Conservation (phyloP, 179 eudicot species). For the Beta lomatogona region DNA sequence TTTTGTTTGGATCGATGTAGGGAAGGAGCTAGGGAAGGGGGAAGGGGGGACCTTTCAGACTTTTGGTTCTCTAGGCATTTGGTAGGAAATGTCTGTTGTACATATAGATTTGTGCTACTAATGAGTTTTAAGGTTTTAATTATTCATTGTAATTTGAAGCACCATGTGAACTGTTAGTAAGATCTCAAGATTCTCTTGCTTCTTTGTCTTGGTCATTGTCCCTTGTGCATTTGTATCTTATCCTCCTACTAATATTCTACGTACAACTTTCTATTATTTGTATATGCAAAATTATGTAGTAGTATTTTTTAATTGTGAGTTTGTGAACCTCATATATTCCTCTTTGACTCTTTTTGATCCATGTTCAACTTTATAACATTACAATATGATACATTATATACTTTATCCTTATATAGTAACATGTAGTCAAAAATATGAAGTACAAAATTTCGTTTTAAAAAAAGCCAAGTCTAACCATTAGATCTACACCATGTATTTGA, state of each 20-base stretch:
- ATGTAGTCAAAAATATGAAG: background rate
- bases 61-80: slow-evolving; percentile 44
- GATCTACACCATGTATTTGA: too few species aligned
- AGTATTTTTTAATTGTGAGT: background rate
- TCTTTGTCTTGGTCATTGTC: slow-evolving; percentile 33
- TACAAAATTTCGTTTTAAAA: too few species aligned
- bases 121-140: slow-evolving; percentile 7
- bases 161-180: slow-evolving; percentile 36
- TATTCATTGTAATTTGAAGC: slow-evolving; percentile 17
- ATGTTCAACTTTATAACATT: background rate
- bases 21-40: background rate
- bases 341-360: background rate
- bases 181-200: slow-evolving; percentile 41
- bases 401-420: background rate
- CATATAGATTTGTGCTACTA: slow-evolving; percentile 43
- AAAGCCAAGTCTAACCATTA: too few species aligned
- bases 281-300: background rate
- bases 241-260: slow-evolving; percentile 15
- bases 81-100: slow-evolving; percentile 46
- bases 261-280: slow-evolving; percentile 13
- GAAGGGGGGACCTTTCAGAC: slow-evolving; percentile 27
- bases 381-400: background rate
- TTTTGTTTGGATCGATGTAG: slow-evolving; percentile 30
- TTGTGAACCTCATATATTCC: background rate
- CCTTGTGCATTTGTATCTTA: slow-evolving; percentile 18